These are phyloP conservation scores for Aspergillus campestris DNA, from an alignment of 495 filamentous ascomycete species.

Conservation along the genomic window DNA sequence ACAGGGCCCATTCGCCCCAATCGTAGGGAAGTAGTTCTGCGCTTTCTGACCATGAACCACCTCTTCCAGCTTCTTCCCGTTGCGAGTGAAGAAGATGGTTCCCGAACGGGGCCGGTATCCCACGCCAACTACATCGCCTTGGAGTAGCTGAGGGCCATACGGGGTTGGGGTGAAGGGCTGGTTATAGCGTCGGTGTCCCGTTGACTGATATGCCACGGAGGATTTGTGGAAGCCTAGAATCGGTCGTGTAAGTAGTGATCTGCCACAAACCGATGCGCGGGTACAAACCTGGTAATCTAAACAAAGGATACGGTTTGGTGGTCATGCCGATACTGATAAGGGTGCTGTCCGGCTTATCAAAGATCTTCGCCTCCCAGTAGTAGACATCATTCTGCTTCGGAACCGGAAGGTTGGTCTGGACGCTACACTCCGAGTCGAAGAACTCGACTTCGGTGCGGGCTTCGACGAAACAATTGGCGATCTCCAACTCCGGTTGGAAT, in stretches of 20 bases:
- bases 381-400: constrained; percentile 99
- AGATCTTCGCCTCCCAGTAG: constrained; percentile 98
- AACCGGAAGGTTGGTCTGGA: constrained; percentile 91
- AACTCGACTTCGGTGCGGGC: constrained; percentile 95
- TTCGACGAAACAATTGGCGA: constrained; percentile 98
- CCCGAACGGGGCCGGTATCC: constrained; percentile 92
- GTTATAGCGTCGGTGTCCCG: constrained; percentile 78
- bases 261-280: neutral
- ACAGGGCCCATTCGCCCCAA: constrained; percentile 90
- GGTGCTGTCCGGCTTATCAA: constrained; percentile 87
- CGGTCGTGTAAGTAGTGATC: too few relatives aligned
- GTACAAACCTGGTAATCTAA: constrained; percentile 76
- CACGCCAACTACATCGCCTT: constrained; percentile 93
- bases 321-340: constrained; percentile 83
- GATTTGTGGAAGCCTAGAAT: constrained; percentile 75
- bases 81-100: constrained; percentile 95
- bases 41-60: constrained; percentile 86
- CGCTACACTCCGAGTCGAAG: constrained; percentile 94
- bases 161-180: constrained; percentile 73
- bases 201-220: constrained; percentile 84
- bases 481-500: constrained; percentile 95
- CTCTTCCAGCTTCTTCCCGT: constrained; percentile 94
- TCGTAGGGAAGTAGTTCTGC: constrained; percentile 93
- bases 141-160: constrained; percentile 76
- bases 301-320: constrained; percentile 94